These are phyloP conservation scores for Penicillium pulvis DNA, from an alignment of 495 filamentous ascomycete species.

Conservation along the genomic window DNA sequence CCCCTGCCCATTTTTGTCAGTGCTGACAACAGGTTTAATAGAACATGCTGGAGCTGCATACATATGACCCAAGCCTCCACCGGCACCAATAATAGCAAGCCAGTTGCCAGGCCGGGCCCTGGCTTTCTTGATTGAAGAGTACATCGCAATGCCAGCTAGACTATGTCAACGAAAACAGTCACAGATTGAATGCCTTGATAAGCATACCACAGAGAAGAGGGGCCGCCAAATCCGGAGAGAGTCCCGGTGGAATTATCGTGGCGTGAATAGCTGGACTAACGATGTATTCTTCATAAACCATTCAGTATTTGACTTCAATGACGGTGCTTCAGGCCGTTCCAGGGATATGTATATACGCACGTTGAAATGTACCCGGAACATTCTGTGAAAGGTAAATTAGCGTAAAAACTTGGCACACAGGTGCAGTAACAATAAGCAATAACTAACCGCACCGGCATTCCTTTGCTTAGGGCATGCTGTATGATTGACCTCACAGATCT, in stretches of 20 bases:
- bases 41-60: slow-evolving; percentile 14
- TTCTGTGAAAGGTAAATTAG: slow-evolving; percentile 26
- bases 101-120: slow-evolving; percentile 43
- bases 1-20: slow-evolving; percentile 28
- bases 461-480: slow-evolving; percentile 47
- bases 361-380: slow-evolving; percentile 49
- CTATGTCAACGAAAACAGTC: background rate
- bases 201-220: slow-evolving; percentile 45
- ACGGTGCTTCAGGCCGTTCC: background rate
- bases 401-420: too few relatives aligned
- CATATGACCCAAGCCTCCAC: slow-evolving; percentile 49
- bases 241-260: slow-evolving; percentile 37
- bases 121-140: slow-evolving; percentile 49
- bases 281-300: slow-evolving; percentile 34
- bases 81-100: slow-evolving; percentile 45
- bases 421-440: background rate
- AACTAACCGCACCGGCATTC: slow-evolving; percentile 47
- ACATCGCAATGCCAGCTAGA: slow-evolving; percentile 48
- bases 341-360: slow-evolving; percentile 21
- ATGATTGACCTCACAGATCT: slow-evolving; percentile 50
- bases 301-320: background rate
- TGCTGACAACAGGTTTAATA: background rate
- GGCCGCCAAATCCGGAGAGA: slow-evolving; percentile 38
- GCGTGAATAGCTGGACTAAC: slow-evolving; percentile 45
- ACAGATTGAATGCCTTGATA: background rate